Conservation (phyloP, 495 filamentous ascomycete genomes). For the Sporormia fimetaria region DNA sequence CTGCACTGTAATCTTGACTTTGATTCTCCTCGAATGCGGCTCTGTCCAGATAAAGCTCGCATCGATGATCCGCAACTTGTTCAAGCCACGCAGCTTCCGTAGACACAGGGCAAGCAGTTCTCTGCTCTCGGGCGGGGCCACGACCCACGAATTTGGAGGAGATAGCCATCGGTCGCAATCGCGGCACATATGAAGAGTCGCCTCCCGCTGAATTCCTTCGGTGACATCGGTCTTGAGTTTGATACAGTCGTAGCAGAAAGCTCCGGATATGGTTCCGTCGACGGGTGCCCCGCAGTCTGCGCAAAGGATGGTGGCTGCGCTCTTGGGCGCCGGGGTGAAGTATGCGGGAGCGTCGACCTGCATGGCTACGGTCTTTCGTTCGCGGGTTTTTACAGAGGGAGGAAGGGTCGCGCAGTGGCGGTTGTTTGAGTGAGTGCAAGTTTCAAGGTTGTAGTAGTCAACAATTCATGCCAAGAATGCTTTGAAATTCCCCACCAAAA, state of each 20-base stretch:
- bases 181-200: slow-evolving; percentile 67
- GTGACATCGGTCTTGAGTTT: slow-evolving; percentile 88
- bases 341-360: slow-evolving; percentile 16
- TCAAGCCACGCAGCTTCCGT: slow-evolving; percentile 64
- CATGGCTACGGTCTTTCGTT: slow-evolving; percentile 7
- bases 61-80: slow-evolving; percentile 83
- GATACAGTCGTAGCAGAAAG: slow-evolving; percentile 88
- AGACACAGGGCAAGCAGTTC: slow-evolving; percentile 86
- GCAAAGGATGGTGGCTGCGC: slow-evolving; percentile 18
- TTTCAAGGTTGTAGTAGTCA: no score
- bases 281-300: slow-evolving; percentile 22
- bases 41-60: slow-evolving; percentile 98
- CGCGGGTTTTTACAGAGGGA: no score
- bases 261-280: slow-evolving; percentile 46
- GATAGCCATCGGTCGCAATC: slow-evolving; percentile 93
- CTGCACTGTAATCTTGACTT: slow-evolving; percentile 88
- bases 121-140: slow-evolving; percentile 69
- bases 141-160: slow-evolving; percentile 75
- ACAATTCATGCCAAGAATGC: no score
- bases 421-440: no score
- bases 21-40: slow-evolving; percentile 80
- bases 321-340: slow-evolving; percentile 16
- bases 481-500: slow-evolving; percentile 14
- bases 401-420: no score
- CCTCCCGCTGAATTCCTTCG: slow-evolving; percentile 79